A percentile compares a stretch with the other conserved stretches of the same genome.
Conservation (phyloP, 352 stramenopile genomes). For the Phytopythium oedochilum region DNA sequence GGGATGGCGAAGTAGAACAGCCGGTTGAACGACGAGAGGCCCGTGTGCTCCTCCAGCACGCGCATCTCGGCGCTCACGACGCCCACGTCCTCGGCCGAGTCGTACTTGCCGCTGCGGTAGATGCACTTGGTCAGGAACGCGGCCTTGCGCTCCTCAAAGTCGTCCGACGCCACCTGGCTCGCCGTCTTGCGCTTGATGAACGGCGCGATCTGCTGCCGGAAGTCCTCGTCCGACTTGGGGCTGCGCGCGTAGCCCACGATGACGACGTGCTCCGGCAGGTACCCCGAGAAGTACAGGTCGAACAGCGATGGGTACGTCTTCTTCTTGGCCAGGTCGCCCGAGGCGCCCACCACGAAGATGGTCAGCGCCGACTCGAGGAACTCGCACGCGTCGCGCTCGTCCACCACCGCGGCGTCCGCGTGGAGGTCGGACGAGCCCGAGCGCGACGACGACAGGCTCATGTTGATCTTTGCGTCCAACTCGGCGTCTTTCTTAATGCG, state of each 20-base stretch:
- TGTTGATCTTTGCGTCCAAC: conserved; percentile 17
- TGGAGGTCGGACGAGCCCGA: background rate
- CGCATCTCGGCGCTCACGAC: conserved; percentile 72
- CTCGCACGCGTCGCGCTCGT: conserved; percentile 61
- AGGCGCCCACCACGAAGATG: conserved; percentile 85
- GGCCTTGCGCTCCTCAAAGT: conserved; percentile 42
- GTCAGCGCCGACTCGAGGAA: conserved; percentile 68
- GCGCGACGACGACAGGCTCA: conserved; percentile 31
- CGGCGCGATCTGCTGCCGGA: conserved; percentile 68
- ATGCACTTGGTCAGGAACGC: conserved; percentile 75
- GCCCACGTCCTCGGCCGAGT: conserved; percentile 76
- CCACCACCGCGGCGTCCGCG: conserved; percentile 9
- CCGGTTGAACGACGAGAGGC: conserved; percentile 58
- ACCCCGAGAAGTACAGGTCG: conserved; percentile 71
- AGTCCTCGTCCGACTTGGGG: conserved; percentile 77
- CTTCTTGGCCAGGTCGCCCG: conserved; percentile 88
- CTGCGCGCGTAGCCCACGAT: conserved; percentile 86
- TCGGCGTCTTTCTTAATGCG: conserved; percentile 35
- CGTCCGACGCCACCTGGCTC: conserved; percentile 17
- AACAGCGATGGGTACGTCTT: conserved; percentile 93
- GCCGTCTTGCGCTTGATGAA: conserved; percentile 51
- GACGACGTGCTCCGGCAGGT: conserved; percentile 77
- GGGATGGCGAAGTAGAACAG: conserved; percentile 98
- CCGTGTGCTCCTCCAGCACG: conserved; percentile 45
- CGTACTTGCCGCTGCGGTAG: conserved; percentile 78